A percentile compares a stretch with the other conserved stretches of the same genome.
Evolutionary conservation across 352 stramenopile genomes (phyloP).

Genomic region (Pythium volutum): DNA sequence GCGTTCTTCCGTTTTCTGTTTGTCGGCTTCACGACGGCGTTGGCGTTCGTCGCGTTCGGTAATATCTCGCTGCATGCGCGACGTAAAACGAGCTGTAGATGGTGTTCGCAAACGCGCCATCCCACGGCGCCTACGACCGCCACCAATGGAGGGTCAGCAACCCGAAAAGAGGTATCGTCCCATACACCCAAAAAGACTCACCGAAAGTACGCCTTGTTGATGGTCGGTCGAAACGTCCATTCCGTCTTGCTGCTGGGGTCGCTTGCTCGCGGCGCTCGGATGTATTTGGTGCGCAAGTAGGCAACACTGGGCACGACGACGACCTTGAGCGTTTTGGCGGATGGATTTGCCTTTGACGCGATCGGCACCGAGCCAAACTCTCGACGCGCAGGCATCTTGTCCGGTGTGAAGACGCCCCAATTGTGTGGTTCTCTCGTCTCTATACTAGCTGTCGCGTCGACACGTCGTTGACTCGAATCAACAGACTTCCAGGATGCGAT

Average conservation of each 20-base stretch:
- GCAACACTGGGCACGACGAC: constrained; percentile 17
- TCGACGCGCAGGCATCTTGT: constrained; percentile 43
- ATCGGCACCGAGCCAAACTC: constrained; percentile 2
- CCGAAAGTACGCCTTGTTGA: constrained; percentile 37
- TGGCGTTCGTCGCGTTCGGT: constrained; percentile 28
- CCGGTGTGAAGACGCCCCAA: constrained; percentile 51
- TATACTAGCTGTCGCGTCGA: background rate
- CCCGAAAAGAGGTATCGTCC: background rate
- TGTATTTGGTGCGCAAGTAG: constrained; percentile 14
- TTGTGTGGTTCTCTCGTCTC: background rate
- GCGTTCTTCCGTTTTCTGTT: constrained; percentile 22
- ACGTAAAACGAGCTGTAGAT: constrained; percentile 5
- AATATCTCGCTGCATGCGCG: constrained; percentile 50
- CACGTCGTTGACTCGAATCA: background rate
- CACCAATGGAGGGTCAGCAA: background rate
- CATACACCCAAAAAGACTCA: background rate
- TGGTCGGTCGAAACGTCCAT: constrained; percentile 50
- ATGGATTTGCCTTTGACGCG: background rate
- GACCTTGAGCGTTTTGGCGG: constrained; percentile 9
- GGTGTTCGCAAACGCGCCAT: constrained; percentile 8
- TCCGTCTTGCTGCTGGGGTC: constrained; percentile 30
- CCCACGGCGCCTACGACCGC: constrained; percentile 8
- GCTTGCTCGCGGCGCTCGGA: constrained; percentile 1
- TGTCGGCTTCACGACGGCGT: constrained; percentile 24
- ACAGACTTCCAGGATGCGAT: background rate